Percentiles rank a stretch among this genome's conserved stretches.
These are phyloP conservation scores for Trametes cingulata DNA, from an alignment of 768 basidiomycete genomes.

Conservation along the genomic window DNA sequence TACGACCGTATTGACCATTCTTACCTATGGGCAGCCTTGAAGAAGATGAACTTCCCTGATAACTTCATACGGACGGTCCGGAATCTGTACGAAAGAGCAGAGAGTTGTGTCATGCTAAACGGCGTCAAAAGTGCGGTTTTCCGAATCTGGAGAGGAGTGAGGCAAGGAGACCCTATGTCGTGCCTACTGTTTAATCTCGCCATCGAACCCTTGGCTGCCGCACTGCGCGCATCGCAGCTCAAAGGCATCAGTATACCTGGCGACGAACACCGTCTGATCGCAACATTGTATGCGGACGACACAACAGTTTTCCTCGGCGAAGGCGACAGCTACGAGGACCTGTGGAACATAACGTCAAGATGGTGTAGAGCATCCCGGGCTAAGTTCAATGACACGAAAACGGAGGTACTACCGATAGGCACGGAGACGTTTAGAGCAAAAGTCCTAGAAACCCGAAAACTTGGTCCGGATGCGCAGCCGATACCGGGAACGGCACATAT, in stretches of 20 bases:
- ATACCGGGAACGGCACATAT: neutral
- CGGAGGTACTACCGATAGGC: conserved; percentile 40
- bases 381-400: conserved; percentile 45
- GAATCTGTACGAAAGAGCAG: conserved; percentile 32
- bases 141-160: conserved; percentile 34
- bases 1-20: conserved; percentile 20
- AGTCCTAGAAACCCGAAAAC: neutral
- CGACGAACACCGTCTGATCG: conserved; percentile 3
- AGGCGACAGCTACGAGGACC: conserved; percentile 28
- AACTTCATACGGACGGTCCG: conserved; percentile 22
- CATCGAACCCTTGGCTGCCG: conserved; percentile 33
- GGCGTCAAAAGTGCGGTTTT: conserved; percentile 30
- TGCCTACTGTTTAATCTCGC: conserved; percentile 36
- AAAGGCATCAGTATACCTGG: conserved; percentile 25
- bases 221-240: conserved; percentile 20
- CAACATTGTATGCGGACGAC: conserved; percentile 33
- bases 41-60: conserved; percentile 4
- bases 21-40: conserved; percentile 17
- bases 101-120: conserved; percentile 37
- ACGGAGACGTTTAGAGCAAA: conserved; percentile 17
- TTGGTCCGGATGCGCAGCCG: neutral
- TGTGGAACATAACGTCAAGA: conserved; percentile 3
- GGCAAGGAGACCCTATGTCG: conserved; percentile 39
- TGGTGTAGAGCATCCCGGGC: conserved; percentile 46
- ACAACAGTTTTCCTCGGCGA: conserved; percentile 32